phyloP scores from a whole-genome alignment of 257 asterid genomes.

The Osmanthus fragrans region DNA sequence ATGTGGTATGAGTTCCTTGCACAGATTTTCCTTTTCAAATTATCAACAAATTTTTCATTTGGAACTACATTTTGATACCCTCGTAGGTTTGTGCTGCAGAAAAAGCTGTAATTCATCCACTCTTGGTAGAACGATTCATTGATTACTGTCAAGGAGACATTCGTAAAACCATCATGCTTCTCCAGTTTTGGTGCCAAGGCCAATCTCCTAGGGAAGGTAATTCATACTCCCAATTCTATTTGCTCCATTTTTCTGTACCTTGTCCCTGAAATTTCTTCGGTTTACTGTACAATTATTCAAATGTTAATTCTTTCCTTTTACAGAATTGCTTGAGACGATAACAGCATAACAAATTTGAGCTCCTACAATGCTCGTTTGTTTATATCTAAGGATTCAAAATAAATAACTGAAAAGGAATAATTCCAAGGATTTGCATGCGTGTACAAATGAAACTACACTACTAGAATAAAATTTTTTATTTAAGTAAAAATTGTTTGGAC shows the following conservation, averaged over 20 bases:
- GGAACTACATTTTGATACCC: conserved; percentile 31
- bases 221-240: conserved; percentile 16
- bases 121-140: conserved; percentile 68
- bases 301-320: neutral
- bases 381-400: neutral
- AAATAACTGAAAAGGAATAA: neutral
- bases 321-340: neutral
- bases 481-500: neutral
- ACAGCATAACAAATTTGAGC: neutral
- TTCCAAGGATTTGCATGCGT: neutral
- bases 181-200: conserved; percentile 97
- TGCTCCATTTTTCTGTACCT: conserved; percentile 29
- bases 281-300: neutral
- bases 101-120: conserved; percentile 52
- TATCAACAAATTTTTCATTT: conserved; percentile 14
- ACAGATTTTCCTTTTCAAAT: neutral
- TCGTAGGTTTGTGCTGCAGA: conserved; percentile 78
- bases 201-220: conserved; percentile 56
- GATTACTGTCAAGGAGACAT: conserved; percentile 75
- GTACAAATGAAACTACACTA: neutral
- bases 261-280: neutral
- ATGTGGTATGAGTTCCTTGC: conserved; percentile 48
- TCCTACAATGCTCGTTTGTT: neutral
- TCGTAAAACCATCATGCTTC: conserved; percentile 78
- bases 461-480: neutral